Percentiles rank a stretch among this genome's conserved stretches.
Evolutionary conservation across 257 asterid genomes (phyloP).

Genomic region (Solanum raphanifolium): DNA sequence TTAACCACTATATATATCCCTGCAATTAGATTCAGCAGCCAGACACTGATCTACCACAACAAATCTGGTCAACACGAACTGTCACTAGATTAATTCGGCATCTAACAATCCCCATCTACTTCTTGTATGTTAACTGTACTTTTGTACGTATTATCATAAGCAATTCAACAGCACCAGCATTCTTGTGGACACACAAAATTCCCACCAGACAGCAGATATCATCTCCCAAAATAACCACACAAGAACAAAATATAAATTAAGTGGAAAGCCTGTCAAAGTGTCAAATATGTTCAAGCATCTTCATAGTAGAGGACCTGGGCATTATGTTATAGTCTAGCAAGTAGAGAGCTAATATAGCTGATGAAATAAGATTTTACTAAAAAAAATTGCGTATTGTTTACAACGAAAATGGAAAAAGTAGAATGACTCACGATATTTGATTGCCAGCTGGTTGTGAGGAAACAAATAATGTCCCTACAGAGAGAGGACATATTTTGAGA

Average conservation of each 20-base stretch:
- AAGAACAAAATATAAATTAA: neutral
- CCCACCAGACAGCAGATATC: neutral
- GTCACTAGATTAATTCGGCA: neutral
- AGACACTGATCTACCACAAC: neutral
- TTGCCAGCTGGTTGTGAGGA: conserved; percentile 45
- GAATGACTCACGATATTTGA: conserved; percentile 43
- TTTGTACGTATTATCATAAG: neutral
- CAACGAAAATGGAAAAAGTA: neutral
- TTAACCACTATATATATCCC: neutral
- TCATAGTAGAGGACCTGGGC: neutral
- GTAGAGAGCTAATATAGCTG: neutral
- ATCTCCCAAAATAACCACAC: neutral
- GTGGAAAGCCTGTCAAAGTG: neutral
- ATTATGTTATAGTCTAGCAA: neutral
- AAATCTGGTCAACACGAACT: neutral
- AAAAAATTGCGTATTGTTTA: neutral
- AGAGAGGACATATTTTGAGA: conserved; percentile 3
- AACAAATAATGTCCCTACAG: conserved; percentile 45
- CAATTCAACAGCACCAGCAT: neutral
- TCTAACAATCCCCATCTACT: neutral
- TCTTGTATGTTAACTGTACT: neutral
- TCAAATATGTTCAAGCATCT: neutral
- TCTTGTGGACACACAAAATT: neutral
- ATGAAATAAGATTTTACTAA: neutral
- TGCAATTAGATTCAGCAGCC: neutral